Conservation (phyloP, 305 asterid species). For the Solanum hybrid region DNA sequence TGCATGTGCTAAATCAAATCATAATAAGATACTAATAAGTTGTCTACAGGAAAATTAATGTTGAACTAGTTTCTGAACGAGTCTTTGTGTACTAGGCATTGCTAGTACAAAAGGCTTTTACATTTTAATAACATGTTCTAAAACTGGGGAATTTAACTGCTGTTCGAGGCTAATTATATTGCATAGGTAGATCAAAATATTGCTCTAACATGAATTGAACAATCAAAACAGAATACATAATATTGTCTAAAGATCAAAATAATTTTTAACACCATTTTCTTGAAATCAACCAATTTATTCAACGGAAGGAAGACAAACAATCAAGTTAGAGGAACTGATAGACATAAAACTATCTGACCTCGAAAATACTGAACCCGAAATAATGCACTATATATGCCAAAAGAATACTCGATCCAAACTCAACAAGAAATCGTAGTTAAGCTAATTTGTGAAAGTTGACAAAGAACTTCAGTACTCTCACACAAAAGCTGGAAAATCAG, state of each 20-base stretch:
- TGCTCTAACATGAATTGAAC: not conserved
- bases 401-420: not conserved
- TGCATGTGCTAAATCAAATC: not conserved
- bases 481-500: not conserved
- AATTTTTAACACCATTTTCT: not conserved
- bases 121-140: not conserved
- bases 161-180: not conserved
- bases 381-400: not conserved
- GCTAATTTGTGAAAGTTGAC: not conserved
- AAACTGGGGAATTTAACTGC: not conserved
- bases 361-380: not conserved
- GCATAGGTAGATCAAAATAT: not conserved
- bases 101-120: not conserved
- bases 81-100: not conserved
- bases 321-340: not conserved
- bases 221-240: not conserved
- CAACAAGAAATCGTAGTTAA: not conserved
- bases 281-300: not conserved
- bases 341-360: not conserved
- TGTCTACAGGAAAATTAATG: not conserved
- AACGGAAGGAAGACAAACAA: not conserved
- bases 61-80: not conserved
- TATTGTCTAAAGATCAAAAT: not conserved
- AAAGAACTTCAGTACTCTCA: not conserved
- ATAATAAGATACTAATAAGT: not conserved